These are phyloP conservation scores for Penicillium simplicissimum DNA, from an alignment of 495 filamentous ascomycete genomes.

Conservation along the genomic window DNA sequence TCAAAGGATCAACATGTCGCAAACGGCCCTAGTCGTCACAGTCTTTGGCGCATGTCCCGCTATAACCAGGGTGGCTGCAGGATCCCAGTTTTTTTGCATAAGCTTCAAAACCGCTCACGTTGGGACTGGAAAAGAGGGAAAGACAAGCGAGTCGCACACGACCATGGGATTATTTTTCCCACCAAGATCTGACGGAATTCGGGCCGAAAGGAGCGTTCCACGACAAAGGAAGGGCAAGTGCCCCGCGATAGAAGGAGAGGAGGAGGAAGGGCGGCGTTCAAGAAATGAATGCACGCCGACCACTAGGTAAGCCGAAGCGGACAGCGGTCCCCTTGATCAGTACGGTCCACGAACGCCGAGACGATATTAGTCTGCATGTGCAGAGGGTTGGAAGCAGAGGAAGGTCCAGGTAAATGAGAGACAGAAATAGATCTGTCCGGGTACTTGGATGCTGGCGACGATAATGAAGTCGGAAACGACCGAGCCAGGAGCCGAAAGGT, in stretches of 20 bases:
- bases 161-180: neutral
- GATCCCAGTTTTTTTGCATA: conserved; percentile 32
- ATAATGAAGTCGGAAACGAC: conserved; percentile 20
- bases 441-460: neutral
- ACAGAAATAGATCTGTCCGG: neutral
- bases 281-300: neutral
- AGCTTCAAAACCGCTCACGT: conserved; percentile 18
- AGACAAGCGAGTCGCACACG: conserved; percentile 16
- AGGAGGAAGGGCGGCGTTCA: neutral
- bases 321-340: neutral
- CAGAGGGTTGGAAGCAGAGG: neutral
- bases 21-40: conserved; percentile 32
- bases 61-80: conserved; percentile 38
- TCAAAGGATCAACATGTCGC: conserved; percentile 36
- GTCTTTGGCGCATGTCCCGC: conserved; percentile 28
- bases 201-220: conserved; percentile 13
- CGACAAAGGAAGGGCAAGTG: neutral
- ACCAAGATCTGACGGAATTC: conserved; percentile 22
- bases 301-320: neutral
- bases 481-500: conserved; percentile 21
- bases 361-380: neutral
- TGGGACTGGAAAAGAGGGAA: conserved; percentile 8
- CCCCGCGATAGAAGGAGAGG: neutral
- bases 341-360: neutral
- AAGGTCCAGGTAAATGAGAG: neutral